Conservation (phyloP, 495 filamentous ascomycete genomes). For the Xylaria grammica region DNA sequence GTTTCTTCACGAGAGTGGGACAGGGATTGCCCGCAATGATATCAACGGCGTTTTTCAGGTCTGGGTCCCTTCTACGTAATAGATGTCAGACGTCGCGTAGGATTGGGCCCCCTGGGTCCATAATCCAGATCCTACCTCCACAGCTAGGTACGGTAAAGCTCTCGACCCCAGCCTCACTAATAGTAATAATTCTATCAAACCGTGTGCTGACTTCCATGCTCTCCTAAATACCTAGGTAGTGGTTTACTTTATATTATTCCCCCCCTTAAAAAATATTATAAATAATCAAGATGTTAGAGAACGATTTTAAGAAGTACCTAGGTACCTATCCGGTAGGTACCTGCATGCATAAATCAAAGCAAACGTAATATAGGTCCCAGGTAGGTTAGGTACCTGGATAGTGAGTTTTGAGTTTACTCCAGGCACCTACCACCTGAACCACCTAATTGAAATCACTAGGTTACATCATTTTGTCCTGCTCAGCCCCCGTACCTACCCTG, state of each 20-base stretch:
- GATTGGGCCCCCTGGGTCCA: neutral
- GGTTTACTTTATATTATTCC: too few species aligned
- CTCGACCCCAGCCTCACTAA: too few species aligned
- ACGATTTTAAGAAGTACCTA: too few species aligned
- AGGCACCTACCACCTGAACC: too few species aligned
- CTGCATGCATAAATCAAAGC: neutral
- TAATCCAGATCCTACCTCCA: conserved; percentile 5
- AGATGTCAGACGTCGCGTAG: neutral
- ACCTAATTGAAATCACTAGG: too few species aligned
- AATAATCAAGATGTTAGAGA: too few species aligned
- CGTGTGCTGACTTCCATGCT: too few species aligned
- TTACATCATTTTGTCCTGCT: neutral
- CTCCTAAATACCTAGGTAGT: too few species aligned
- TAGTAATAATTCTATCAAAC: too few species aligned
- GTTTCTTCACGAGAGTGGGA: neutral
- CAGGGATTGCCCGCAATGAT: conserved; percentile 6
- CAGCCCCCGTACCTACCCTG: neutral
- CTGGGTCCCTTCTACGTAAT: conserved; percentile 13
- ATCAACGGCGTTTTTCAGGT: conserved; percentile 4
- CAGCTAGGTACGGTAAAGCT: neutral
- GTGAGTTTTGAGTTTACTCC: neutral
- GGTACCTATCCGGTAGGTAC: neutral
- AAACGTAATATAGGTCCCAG: too few species aligned
- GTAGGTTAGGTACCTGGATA: neutral
- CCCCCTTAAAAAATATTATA: too few species aligned